Evolutionary conservation across 305 asterid species (phyloP), one percentile per base, ranked within the genome.

Genomic region (Fraxinus xanthoxyloides): DNA sequence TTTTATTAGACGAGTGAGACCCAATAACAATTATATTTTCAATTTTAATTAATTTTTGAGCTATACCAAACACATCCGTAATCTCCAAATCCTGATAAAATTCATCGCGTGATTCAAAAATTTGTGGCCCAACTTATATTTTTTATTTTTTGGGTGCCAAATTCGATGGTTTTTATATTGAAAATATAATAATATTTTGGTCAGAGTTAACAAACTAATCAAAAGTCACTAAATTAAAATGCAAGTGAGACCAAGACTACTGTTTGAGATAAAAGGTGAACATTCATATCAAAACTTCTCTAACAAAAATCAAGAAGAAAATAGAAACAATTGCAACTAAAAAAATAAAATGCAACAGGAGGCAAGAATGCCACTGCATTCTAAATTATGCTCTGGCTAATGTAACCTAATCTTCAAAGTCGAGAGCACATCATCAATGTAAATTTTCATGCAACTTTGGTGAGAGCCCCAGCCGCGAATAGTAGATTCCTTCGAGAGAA

Each of bases 401-500:
- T 69, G 23, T 69, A 28, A 30, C 40, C 38, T 30, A 69, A 69
- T 69, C 9, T 69, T 17, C 38, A 17, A 12, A 28, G 35, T 26
- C 38, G 8, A 67, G 12, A 31, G 23, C 23, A 12, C n/a, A 69
- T 69, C 38, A 4, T 69, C 75, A 30, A 30, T 15, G 4, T 30
- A 69, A 69, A 12, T 30, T 74, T 51, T 85, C 56, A 81, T 43
- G 82, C 77, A 84, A 65, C 77, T 80, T 84, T 91, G 38, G 97
- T 90, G 84, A 95, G 95, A 67, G 93, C 98, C 28, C 98, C 98
- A 48, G 99, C 97, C 74, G 94, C 98, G 81, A 95, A 95, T 67
- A 95, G 82, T 86, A 96, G 98, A 88, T 96, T 96, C 84, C 99
- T 90, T 54, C 98, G 90, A 3, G 99, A 94, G 80, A 96, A 96